Base-by-base conservation (phyloP, 345 rosid genomes). In the Adansonia digitata region DNA sequence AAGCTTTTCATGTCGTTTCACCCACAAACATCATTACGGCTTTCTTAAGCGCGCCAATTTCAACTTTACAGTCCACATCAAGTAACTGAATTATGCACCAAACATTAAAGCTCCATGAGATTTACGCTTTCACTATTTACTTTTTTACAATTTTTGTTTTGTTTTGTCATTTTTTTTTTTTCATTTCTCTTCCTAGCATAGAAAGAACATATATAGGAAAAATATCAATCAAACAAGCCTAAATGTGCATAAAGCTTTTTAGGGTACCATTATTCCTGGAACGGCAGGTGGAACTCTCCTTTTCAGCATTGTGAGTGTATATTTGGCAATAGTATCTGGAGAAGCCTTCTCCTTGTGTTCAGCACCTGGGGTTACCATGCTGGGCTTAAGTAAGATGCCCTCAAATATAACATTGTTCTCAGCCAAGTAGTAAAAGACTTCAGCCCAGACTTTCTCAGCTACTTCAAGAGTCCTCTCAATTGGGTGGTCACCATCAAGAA, bases 321-420 rank as follows among this genome's bases (percentile, higher is more conserved):
- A 85, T 74, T 94, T 87, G 65, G 98, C 98, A 60, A 94, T 88
- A 27, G 90, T 88, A 77, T 86, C 97, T 4, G 98, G 94, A 46
- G 93, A 88, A 72, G 98, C 97, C 91, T 82, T 92, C 77, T 89
- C 86, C 78, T 88, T 92, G 82, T 92, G 97, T 78, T 92, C 98
- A 49, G 98, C 97, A 0, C 98, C 98, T 10, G 98, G 97, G n/a
- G 96, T 92, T 46, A 94, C 98, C 98, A 94, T 94, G 90, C 98
- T 94, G 18, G 98, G 98, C 82, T 94, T 94, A 73, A 94, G 91
- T 39, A 94, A 81, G 79, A 94, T 94, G 59, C 98, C 98, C 79
- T 94, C 98, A n/a, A 92, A 86, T 76, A 85, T 22, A 4, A 94
- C 97, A 81, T 92, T 92, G 87, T 91, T 92, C 80, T 94, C 85